Percentiles rank a stretch among this genome's conserved stretches.
phyloP scores from a whole-genome alignment of 345 rosid genomes.

The Orychophragmus violaceus region DNA sequence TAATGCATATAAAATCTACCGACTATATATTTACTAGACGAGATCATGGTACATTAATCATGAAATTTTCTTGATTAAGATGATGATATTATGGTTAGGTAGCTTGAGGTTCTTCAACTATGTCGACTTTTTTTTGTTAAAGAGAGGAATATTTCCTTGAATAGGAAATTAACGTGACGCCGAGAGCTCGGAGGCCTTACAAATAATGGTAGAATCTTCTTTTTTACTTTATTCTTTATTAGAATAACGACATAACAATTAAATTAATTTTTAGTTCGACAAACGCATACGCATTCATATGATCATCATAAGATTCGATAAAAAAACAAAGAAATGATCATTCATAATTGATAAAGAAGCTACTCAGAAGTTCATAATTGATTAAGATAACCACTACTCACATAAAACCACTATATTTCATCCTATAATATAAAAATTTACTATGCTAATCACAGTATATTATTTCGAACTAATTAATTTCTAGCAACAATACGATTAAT shows the following conservation, averaged over 20 bases:
- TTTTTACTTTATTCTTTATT: conserved; percentile 11
- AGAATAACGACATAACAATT: not conserved
- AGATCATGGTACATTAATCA: not conserved
- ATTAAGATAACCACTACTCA: not conserved
- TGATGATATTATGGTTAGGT: not conserved
- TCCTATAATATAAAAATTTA: not conserved
- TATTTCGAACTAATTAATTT: not conserved
- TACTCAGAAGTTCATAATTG: not conserved
- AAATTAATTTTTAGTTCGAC: not conserved
- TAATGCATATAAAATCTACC: not conserved
- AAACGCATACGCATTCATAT: not conserved
- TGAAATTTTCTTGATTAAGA: not conserved
- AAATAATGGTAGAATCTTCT: conserved; percentile 27
- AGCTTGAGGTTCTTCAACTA: not conserved
- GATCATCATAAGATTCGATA: not conserved
- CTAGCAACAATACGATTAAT: not conserved
- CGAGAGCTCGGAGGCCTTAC: conserved; percentile 33
- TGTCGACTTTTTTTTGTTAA: not conserved
- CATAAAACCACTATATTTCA: not conserved
- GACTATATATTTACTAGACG: not conserved
- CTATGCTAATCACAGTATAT: not conserved
- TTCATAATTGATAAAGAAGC: not conserved
- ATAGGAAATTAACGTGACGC: conserved; percentile 29
- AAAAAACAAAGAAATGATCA: not conserved
- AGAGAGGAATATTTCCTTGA: conserved; percentile 23